Base-by-base conservation (phyloP, 2,329 filamentous ascomycete species). In the Sphaerulina vaccinii region DNA sequence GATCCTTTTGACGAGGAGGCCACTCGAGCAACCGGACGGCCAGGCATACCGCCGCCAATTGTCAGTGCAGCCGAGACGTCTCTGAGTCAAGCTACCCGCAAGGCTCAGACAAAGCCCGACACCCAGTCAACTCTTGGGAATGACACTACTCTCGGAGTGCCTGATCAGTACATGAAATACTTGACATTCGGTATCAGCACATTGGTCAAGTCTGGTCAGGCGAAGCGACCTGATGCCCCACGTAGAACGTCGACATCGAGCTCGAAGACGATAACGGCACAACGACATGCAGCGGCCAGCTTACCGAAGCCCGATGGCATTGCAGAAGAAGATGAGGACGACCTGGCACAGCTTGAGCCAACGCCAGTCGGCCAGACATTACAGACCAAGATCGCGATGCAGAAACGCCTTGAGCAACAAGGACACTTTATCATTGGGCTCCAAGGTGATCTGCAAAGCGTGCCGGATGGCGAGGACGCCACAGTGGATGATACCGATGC, bases 391-490 rank as follows among this genome's bases (percentile, higher is more conserved):
- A 74, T 88, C 45, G 88, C 84, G 62, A 56, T 57, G 1, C 74
- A 76, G 47, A 70, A 72, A 23, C 65, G 54, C 10, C 65, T 63
- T 13, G 75, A 78, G 54, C 74, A 74, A 50, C 60, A 65, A n/a
- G 79, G 78, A 0, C 76, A 79, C 57, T 91, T 83, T 62, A 72
- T 90, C 18, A 80, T 91, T 51, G 87, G 87, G 0, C 75, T 90
- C 5, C 78, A 80, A 57, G 86, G 85, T 5, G 77, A 85, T 29
- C 76, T 87, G 24, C 79, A 83, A 10, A 76, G 81, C 36, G 65
- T 54, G 51, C 65, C 73, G 47, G 78, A 81, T 55, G 75, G 79
- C 1, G 70, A 67, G 16, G 58, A 57, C 15, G 51, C 16, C 5
- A 35, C 46, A 19, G 24, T 58, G 6, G 61, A 61, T n/a, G 68